phyloP scores from a whole-genome alignment of 768 basidiomycete species.

The Pisolithus orientalis region DNA sequence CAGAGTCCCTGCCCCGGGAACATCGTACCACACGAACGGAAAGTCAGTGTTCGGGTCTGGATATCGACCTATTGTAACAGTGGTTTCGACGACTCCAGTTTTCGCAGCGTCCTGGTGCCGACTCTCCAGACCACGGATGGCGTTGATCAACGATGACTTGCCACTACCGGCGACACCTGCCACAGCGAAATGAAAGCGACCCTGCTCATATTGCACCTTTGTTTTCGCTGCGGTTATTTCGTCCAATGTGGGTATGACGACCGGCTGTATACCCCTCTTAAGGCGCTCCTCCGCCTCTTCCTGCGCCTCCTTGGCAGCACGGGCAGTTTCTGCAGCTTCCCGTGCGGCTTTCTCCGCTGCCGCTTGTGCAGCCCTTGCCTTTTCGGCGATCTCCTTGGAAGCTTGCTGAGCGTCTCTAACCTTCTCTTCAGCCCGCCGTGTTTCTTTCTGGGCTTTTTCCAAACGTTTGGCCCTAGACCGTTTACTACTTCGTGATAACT shows the following conservation, averaged over 20 bases:
- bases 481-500: too few relatives aligned
- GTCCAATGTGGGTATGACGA: slow-evolving; percentile 10
- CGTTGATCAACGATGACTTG: slow-evolving; percentile 26
- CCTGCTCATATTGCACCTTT: slow-evolving; percentile 8
- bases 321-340: background rate
- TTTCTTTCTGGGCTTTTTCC: background rate
- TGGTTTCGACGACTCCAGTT: slow-evolving; percentile 20
- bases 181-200: slow-evolving; percentile 23
- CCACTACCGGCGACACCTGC: slow-evolving; percentile 21
- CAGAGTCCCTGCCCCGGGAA: slow-evolving; percentile 24
- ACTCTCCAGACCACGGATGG: slow-evolving; percentile 19
- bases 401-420: background rate
- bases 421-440: background rate
- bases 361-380: background rate
- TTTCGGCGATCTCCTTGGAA: background rate
- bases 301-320: background rate
- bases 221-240: slow-evolving; percentile 6
- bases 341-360: background rate
- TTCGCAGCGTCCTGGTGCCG: slow-evolving; percentile 12
- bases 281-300: slow-evolving; percentile 3
- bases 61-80: slow-evolving; percentile 13
- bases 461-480: background rate
- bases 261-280: slow-evolving; percentile 11
- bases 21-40: slow-evolving; percentile 22
- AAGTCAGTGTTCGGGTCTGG: slow-evolving; percentile 12